A percentile compares a stretch with the other conserved stretches of the same genome.
Conservation (phyloP, 768 basidiomycete genomes). For the Hygrophorus pudorinus region DNA sequence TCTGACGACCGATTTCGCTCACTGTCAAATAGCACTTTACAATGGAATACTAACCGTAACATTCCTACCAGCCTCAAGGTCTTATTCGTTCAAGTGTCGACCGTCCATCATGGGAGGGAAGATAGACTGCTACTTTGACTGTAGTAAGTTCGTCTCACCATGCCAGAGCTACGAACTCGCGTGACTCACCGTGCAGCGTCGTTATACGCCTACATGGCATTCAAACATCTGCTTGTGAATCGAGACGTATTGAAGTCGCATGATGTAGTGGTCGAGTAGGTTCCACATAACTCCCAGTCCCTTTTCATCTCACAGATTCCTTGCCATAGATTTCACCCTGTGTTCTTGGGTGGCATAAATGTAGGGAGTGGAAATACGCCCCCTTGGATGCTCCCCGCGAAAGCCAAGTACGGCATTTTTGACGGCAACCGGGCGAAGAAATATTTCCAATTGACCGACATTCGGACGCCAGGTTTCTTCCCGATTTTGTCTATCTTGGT, state of each 20-base stretch:
- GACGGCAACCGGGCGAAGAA: slow-evolving; percentile 7
- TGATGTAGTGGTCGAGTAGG: slow-evolving; percentile 10
- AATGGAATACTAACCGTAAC: no score
- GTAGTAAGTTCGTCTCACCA: slow-evolving; percentile 4
- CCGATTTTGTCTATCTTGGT: slow-evolving; percentile 10
- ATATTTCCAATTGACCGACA: slow-evolving; percentile 6
- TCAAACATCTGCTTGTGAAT: slow-evolving; percentile 8
- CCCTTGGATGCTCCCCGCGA: slow-evolving; percentile 11
- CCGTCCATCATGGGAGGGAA: slow-evolving; percentile 7
- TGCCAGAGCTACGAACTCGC: neutral
- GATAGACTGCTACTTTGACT: slow-evolving; percentile 13
- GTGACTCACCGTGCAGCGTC: slow-evolving; percentile 7
- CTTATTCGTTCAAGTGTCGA: neutral
- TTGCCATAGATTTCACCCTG: slow-evolving; percentile 7
- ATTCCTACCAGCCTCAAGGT: no score
- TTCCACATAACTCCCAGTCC: no score
- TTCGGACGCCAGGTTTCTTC: slow-evolving; percentile 7
- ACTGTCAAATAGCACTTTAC: no score
- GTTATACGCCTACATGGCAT: slow-evolving; percentile 8
- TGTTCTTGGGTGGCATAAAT: slow-evolving; percentile 12
- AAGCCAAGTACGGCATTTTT: slow-evolving; percentile 7
- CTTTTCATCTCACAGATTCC: no score
- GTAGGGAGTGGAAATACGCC: slow-evolving; percentile 11
- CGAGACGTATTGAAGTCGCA: slow-evolving; percentile 8
- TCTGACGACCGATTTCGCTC: no score